phyloP scores from a whole-genome alignment of 164 flowering plant species.

The Buxus sempervirens region DNA sequence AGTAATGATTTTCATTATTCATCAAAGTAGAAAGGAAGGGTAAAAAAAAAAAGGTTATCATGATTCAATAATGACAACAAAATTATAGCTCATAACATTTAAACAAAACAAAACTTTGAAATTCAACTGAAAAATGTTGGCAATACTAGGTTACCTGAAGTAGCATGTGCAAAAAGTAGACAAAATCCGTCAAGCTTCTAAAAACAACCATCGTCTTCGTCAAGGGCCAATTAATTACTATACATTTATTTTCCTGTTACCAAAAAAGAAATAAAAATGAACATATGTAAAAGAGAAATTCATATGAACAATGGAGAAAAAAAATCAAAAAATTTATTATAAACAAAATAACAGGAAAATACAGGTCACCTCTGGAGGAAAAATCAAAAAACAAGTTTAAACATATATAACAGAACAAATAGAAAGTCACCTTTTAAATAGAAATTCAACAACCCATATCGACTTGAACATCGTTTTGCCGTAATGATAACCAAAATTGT shows the following conservation, averaged over 20 bases:
- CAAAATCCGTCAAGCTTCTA: slow-evolving; percentile 72
- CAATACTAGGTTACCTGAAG: slow-evolving; percentile 77
- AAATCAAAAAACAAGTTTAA: background rate
- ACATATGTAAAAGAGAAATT: slow-evolving; percentile 1
- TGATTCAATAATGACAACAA: background rate
- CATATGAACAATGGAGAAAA: background rate
- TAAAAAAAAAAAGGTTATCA: no score
- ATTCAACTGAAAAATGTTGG: background rate
- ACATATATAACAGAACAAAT: background rate
- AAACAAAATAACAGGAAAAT: no score
- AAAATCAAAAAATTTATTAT: no score
- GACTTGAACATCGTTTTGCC: background rate
- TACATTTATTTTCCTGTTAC: slow-evolving; percentile 63
- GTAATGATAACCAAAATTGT: background rate
- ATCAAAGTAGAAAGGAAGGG: no score
- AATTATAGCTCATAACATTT: slow-evolving; percentile 1
- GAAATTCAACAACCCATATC: background rate
- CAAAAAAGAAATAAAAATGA: slow-evolving; percentile 1
- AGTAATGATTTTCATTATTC: no score
- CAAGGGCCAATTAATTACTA: slow-evolving; percentile 51
- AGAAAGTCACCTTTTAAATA: background rate
- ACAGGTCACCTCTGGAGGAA: no score
- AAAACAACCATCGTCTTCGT: slow-evolving; percentile 54
- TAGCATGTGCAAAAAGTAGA: slow-evolving; percentile 69
- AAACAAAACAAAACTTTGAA: background rate